Base-by-base conservation (phyloP, 1,284 basidiomycete genomes). In the Leccinum insolens region DNA sequence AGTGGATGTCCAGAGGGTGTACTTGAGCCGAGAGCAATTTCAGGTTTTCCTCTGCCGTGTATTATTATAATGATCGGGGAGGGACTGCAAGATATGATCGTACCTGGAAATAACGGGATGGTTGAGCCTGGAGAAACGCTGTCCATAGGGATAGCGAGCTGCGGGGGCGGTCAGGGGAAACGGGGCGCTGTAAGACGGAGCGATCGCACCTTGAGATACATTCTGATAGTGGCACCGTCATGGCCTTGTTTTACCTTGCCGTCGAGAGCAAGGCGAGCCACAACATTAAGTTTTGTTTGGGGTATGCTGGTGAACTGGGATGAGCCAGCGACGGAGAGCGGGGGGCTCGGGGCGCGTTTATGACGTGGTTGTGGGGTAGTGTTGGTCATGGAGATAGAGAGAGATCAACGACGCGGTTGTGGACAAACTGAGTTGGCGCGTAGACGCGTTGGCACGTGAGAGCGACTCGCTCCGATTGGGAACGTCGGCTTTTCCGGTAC, bases 41-140 rank as follows among this genome's bases (percentile, higher is more conserved):
- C 65, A 94, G 79, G 73, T 90, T 92, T 70, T 91, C 90, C 88
- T 94, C 92, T 91, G 73, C 8, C 0, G 46, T 6, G 22, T 2
- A 52, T 25, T 55, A 49, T 73, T 14, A 71, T 63, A 14, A 37
- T 20, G 3, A n/a, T 55, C 39, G 61, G 60, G 61, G 55, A 39
- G 61, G 9, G 37, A 17, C 49, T 52, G 5, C 31, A 15, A 31
- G 41, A 68, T 28, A 69, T 41, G 55, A 55, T 22, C 82, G 66
- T 70, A 89, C 91, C 91, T 72, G 89, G 87, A 75, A 94, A 93
- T 8, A 94, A 79, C 9, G 90, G 85, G 58, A 93, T 82, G 3
- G 89, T 88, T 15, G 86, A 84, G 46, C 89, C 90, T 22, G 90
- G 88, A 20, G 82, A 83, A 12, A 89, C 80, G 68, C 78, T 85